Evolutionary conservation across 2,329 filamentous ascomycete genomes (phyloP).

Genomic region (Tolypocladium inflatum): DNA sequence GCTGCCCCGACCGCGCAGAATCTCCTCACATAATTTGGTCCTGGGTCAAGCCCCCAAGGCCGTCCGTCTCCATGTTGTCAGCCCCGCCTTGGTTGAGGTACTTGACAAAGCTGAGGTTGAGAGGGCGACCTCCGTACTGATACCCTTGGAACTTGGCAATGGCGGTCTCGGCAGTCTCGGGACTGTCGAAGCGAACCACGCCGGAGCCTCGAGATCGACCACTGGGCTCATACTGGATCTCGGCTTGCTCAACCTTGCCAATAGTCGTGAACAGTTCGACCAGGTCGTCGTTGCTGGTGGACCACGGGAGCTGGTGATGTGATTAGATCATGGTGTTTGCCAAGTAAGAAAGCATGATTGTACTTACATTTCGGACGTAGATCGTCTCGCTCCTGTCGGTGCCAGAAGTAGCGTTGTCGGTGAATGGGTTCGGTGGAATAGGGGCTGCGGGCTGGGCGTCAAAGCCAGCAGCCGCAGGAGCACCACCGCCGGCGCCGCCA

Average conservation of each 20-base stretch:
- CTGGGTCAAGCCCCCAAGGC: conserved; percentile 72
- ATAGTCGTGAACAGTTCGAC: conserved; percentile 96
- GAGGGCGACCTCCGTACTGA: conserved; percentile 89
- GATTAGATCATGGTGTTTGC: conserved; percentile 7
- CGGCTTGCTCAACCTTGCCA: conserved; percentile 95
- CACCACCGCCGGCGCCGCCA: conserved; percentile 22
- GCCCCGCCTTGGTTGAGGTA: conserved; percentile 63
- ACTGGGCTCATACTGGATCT: conserved; percentile 97
- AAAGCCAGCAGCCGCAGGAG: conserved; percentile 13
- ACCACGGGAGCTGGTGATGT: conserved; percentile 75
- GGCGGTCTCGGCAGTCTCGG: conserved; percentile 80
- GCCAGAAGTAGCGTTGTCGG: conserved; percentile 80
- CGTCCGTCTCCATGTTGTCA: conserved; percentile 77
- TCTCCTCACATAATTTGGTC: conserved; percentile 86
- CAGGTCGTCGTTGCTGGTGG: conserved; percentile 95
- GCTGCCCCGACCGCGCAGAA: neutral
- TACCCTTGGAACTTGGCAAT: conserved; percentile 98
- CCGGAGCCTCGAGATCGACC: conserved; percentile 90
- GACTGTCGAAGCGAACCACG: conserved; percentile 85
- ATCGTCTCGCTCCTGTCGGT: conserved; percentile 77
- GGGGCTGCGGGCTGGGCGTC: conserved; percentile 39
- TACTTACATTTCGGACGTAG: conserved; percentile 91
- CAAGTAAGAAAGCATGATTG: neutral
- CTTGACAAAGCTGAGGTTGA: conserved; percentile 89
- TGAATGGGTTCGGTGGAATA: conserved; percentile 77